phyloP scores from a whole-genome alignment of 1,139 yeast species.

The Insectozyma bohioensis region DNA sequence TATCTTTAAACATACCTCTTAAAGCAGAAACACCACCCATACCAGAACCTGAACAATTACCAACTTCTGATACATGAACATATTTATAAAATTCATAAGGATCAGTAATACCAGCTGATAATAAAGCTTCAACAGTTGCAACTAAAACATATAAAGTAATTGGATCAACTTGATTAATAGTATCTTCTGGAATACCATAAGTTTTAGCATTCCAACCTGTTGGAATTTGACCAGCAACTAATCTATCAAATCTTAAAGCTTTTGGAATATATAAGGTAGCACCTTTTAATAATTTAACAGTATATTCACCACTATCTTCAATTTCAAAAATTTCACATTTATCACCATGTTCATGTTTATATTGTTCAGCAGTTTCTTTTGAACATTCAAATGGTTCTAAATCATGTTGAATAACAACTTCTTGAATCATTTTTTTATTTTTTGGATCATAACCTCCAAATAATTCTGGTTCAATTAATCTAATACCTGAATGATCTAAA shows the following conservation, averaged over 20 bases:
- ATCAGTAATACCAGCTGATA: slow-evolving; percentile 93
- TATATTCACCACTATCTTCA: slow-evolving; percentile 87
- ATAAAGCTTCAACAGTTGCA: slow-evolving; percentile 90
- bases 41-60: slow-evolving; percentile 99
- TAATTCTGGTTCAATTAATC: slow-evolving; percentile 93
- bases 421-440: slow-evolving; percentile 90
- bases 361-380: slow-evolving; percentile 92
- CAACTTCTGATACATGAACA: slow-evolving; percentile 96
- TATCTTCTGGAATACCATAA: slow-evolving; percentile 94
- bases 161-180: slow-evolving; percentile 92
- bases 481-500: slow-evolving; percentile 91
- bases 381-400: slow-evolving; percentile 94
- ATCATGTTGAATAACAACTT: slow-evolving; percentile 93
- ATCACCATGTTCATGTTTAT: slow-evolving; percentile 91
- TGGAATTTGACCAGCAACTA: slow-evolving; percentile 99
- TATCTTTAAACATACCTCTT: slow-evolving; percentile 96
- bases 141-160: slow-evolving; percentile 91
- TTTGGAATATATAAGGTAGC: slow-evolving; percentile 90
- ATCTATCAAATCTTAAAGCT: slow-evolving; percentile 91
- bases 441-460: slow-evolving; percentile 93
- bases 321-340: slow-evolving; percentile 90
- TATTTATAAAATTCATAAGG: slow-evolving; percentile 98
- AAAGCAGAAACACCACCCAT: slow-evolving; percentile 98
- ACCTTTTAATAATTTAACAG: slow-evolving; percentile 89
- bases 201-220: slow-evolving; percentile 97